phyloP scores from a whole-genome alignment of 192 early-diverging fungal species.

The Coemansia reversa region DNA sequence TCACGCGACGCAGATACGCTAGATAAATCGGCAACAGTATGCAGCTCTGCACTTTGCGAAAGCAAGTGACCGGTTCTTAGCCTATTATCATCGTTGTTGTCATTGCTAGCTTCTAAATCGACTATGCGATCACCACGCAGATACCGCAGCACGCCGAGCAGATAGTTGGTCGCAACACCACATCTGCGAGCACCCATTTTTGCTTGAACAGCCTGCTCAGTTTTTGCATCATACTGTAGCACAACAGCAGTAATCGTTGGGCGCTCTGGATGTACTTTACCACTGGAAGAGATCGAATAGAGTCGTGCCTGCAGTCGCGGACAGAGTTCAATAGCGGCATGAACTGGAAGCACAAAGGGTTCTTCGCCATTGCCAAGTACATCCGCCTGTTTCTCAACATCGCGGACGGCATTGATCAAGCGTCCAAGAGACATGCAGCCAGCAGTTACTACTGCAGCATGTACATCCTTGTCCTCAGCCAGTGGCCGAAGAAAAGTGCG shows the following conservation, averaged over 20 bases:
- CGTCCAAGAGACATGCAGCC: constrained; percentile 72
- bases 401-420: constrained; percentile 68
- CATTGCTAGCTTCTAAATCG: constrained; percentile 4
- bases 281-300: constrained; percentile 96
- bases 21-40: constrained; percentile 22
- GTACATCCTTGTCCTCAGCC: constrained; percentile 69
- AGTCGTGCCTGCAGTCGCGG: constrained; percentile 84
- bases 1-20: constrained; percentile 12
- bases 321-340: constrained; percentile 78
- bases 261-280: constrained; percentile 69
- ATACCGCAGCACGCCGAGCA: constrained; percentile 67
- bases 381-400: constrained; percentile 30
- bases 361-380: constrained; percentile 31
- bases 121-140: constrained; percentile 31
- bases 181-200: constrained; percentile 57
- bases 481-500: constrained; percentile 56
- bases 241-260: constrained; percentile 88
- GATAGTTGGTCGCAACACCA: constrained; percentile 88
- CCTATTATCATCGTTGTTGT: not conserved
- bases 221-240: constrained; percentile 65
- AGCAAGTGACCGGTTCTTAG: constrained; percentile 19
- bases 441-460: constrained; percentile 59
- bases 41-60: constrained; percentile 9
- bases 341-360: constrained; percentile 69
- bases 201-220: constrained; percentile 9